Percentiles rank a stretch among this genome's conserved stretches.
Conservation (phyloP, 2,329 filamentous ascomycete genomes). For the Fusarium citri region DNA sequence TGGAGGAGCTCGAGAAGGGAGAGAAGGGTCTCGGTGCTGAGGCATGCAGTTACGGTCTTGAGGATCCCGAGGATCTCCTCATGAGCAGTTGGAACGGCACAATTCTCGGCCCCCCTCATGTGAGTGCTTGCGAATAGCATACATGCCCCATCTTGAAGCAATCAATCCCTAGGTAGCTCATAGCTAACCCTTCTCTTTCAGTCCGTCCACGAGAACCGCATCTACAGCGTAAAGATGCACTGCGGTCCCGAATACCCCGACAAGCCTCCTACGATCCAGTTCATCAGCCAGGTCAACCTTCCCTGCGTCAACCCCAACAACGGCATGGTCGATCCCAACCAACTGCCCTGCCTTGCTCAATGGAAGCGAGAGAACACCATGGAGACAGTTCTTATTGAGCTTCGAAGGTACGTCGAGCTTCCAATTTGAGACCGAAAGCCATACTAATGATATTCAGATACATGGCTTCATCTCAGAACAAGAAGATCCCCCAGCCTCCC, state of each 20-base stretch:
- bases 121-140: conserved; percentile 61
- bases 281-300: conserved; percentile 95
- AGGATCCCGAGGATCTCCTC: conserved; percentile 91
- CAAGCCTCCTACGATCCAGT: conserved; percentile 87
- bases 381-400: conserved; percentile 91
- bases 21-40: conserved; percentile 97
- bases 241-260: conserved; percentile 93
- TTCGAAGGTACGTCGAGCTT: conserved; percentile 71
- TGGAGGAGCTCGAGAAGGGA: conserved; percentile 98
- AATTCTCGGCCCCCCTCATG: conserved; percentile 95
- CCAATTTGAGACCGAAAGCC: background rate
- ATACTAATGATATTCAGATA: conserved; percentile 66
- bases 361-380: conserved; percentile 96
- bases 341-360: conserved; percentile 84
- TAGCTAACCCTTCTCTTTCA: conserved; percentile 51
- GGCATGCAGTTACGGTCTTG: conserved; percentile 95
- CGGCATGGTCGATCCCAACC: conserved; percentile 85
- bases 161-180: background rate
- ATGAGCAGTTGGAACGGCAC: conserved; percentile 99
- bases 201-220: conserved; percentile 98
- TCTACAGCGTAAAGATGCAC: conserved; percentile 98
- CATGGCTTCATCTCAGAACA: conserved; percentile 91
- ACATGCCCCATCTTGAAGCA: background rate
- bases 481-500: conserved; percentile 93
- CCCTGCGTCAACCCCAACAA: conserved; percentile 87